phyloP scores from a whole-genome alignment of 169 alveolate species.

The Eimeria tenella region DNA sequence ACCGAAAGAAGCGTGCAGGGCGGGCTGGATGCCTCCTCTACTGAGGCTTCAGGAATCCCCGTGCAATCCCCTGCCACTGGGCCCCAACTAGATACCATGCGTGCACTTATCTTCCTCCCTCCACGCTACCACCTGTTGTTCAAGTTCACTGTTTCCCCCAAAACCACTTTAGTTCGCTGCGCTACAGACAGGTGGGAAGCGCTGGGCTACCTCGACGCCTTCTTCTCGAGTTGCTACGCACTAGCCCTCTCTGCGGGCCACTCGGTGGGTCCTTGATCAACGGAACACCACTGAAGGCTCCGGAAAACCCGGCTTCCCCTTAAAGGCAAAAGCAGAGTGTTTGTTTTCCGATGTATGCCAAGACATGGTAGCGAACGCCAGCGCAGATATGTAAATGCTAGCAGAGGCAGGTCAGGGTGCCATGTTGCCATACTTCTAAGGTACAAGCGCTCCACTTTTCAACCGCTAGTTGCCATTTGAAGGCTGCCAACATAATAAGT shows the following conservation, averaged over 20 bases:
- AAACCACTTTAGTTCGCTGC: slow-evolving; percentile 43
- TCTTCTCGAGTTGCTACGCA: slow-evolving; percentile 22
- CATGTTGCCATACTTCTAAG: too few relatives aligned
- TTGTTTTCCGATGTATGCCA: background rate
- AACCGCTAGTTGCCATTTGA: too few relatives aligned
- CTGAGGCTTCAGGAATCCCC: background rate
- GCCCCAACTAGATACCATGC: slow-evolving; percentile 19
- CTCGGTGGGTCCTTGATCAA: background rate
- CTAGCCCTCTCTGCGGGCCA: slow-evolving; percentile 10
- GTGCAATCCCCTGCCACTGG: background rate
- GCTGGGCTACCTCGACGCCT: slow-evolving; percentile 66
- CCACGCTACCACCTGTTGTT: slow-evolving; percentile 49
- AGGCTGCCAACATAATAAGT: too few relatives aligned
- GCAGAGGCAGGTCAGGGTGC: too few relatives aligned
- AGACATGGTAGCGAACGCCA: background rate
- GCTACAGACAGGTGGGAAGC: slow-evolving; percentile 67
- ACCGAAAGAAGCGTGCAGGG: background rate
- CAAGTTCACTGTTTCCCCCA: slow-evolving; percentile 17
- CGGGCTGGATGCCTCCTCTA: background rate
- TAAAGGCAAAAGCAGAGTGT: background rate
- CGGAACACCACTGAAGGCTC: background rate
- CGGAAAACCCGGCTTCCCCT: background rate
- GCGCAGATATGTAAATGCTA: background rate
- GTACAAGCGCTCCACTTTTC: too few relatives aligned
- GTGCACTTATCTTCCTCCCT: slow-evolving; percentile 58